These are phyloP conservation scores for Curvularia hawaiiensis DNA, from an alignment of 2,329 filamentous ascomycete genomes.

Conservation along the genomic window DNA sequence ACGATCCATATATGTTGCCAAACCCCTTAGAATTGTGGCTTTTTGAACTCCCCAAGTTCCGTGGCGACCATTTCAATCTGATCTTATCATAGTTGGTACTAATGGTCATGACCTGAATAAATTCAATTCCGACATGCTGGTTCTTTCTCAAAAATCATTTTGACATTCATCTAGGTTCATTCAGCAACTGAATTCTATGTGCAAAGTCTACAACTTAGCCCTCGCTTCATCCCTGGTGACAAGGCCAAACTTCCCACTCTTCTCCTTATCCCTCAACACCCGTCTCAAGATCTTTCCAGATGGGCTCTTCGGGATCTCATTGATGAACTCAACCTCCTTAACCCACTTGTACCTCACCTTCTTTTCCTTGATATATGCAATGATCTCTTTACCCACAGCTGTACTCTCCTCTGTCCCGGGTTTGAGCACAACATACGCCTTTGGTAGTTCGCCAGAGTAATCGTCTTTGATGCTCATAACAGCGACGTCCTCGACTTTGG, in stretches of 20 bases:
- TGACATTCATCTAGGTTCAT: no score
- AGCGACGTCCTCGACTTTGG: constrained; percentile 62
- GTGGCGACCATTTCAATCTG: neutral
- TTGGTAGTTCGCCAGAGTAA: constrained; percentile 55
- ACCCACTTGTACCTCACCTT: constrained; percentile 56
- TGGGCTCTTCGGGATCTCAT: constrained; percentile 55
- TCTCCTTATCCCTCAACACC: constrained; percentile 51
- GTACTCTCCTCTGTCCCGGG: constrained; percentile 37
- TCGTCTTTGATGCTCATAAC: constrained; percentile 61
- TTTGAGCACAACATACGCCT: constrained; percentile 53
- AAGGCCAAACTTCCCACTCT: constrained; percentile 39
- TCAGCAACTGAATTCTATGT: neutral
- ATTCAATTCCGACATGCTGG: no score
- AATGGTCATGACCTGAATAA: no score
- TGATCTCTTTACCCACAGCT: constrained; percentile 48
- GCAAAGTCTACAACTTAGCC: constrained; percentile 48
- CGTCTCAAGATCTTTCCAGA: constrained; percentile 56
- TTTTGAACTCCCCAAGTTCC: neutral
- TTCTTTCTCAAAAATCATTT: no score
- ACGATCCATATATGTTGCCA: neutral
- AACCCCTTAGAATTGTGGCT: neutral
- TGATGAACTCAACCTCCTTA: constrained; percentile 53
- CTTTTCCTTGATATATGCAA: constrained; percentile 51
- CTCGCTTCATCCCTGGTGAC: constrained; percentile 24
- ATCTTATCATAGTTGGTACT: neutral